Evolutionary conservation across 345 rosid species (phyloP), one percentile per base, ranked within the genome.

Genomic region (Salix caprea): DNA sequence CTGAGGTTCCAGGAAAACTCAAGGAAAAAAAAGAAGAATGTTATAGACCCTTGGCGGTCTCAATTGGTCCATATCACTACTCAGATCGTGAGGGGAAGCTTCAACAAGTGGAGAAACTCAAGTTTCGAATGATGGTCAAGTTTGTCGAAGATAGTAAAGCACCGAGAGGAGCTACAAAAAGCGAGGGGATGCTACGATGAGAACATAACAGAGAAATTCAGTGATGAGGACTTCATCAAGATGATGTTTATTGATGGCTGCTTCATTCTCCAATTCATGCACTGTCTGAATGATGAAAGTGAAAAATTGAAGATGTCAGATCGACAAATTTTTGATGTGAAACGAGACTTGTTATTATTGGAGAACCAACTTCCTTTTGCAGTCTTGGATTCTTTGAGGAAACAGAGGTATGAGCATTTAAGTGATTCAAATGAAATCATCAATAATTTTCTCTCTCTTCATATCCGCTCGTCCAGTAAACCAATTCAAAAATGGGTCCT

Each of bases 351-450:
- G 65, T 67, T 84, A 48, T 73, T 81, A 76, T 60, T 81, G 0
- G 84, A 84, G 65, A 82, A 82, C 24, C 83, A 84, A 44, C 48
- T 79, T 14, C 87, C 85, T 24, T 82, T 36, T 12, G 12, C 2
- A 0, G 18, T 84, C 26, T 73, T 84, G 4, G n/a, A 77, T 28
- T 21, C 34, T 21, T 36, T 82, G 64, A 61, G 65, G 32, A 14
- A 3, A 9, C 4, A n/a, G 39, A 54, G 4, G 12, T 26, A n/a
- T 37, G 1, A 0, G 4, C 0, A 1, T 11, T 1, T 0, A 13
- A 13, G 4, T 3, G 0, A 44, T 0, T 44, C 1, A 13, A 44
- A 44, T 11, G 3, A 44, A 44, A 44, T 44, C 50, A 44, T 44
- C 50, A 44, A 44, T 44, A 2, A 44, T 44, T 44, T 44, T 13